Evolutionary conservation across 257 asterid species (phyloP).

Genomic region (Lithospermum erythrorhizon): DNA sequence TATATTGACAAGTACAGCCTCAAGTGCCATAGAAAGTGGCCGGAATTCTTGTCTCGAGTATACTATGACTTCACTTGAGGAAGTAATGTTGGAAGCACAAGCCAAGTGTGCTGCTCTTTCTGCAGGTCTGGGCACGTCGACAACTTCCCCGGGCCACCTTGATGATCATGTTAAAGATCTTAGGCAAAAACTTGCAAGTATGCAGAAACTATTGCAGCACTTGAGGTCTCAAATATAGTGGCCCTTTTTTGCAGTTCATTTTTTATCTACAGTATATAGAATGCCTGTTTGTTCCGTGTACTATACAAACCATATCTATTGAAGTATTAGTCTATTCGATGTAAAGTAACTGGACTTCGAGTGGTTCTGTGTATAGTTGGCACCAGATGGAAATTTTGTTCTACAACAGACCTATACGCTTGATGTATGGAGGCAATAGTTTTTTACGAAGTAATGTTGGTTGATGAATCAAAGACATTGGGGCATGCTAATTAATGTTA

Average conservation of each 20-base stretch:
- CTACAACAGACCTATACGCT: no score
- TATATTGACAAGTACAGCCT: constrained; percentile 22
- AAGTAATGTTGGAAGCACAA: constrained; percentile 46
- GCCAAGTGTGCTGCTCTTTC: constrained; percentile 60
- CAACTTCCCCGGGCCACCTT: constrained; percentile 27
- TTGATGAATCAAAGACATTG: no score
- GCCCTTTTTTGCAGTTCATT: not conserved
- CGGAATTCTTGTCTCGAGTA: constrained; percentile 29
- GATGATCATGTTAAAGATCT: constrained; percentile 41
- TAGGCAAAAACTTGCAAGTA: constrained; percentile 62
- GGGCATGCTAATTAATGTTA: no score
- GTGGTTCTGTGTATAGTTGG: not conserved
- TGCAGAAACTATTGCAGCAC: constrained; percentile 58
- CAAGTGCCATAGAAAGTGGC: constrained; percentile 22
- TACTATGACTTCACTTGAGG: constrained; percentile 73
- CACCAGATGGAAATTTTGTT: no score
- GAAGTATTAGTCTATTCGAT: not conserved
- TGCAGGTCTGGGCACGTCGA: constrained; percentile 19
- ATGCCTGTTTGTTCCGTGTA: not conserved
- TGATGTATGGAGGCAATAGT: no score
- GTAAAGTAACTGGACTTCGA: no score
- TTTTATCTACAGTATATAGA: not conserved
- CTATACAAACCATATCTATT: no score
- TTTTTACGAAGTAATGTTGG: no score
- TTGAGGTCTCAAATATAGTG: constrained; percentile 42